Conservation (phyloP, 768 basidiomycete species). For the Astraeus odoratus region DNA sequence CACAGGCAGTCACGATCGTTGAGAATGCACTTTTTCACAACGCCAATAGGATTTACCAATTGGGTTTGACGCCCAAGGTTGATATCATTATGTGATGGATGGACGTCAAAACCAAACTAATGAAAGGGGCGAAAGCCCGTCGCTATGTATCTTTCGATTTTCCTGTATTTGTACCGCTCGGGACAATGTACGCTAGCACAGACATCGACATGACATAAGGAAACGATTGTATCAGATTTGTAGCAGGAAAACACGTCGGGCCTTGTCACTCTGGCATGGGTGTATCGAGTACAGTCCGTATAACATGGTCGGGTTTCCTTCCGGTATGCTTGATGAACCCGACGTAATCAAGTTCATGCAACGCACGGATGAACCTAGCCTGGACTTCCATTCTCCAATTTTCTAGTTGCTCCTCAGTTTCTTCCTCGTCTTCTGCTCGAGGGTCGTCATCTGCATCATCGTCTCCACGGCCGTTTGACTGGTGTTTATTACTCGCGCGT, state of each 20-base stretch:
- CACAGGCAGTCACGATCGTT: slow-evolving; percentile 47
- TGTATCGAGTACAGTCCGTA: slow-evolving; percentile 57
- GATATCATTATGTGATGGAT: slow-evolving; percentile 6
- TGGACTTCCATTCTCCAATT: slow-evolving; percentile 61
- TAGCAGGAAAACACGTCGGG: too few relatives aligned
- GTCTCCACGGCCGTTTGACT: background rate
- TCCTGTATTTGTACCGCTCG: too few relatives aligned
- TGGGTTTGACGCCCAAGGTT: slow-evolving; percentile 37
- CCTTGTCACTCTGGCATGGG: slow-evolving; percentile 10
- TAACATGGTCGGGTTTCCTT: slow-evolving; percentile 70
- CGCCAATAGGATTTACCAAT: slow-evolving; percentile 55
- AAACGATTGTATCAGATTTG: too few relatives aligned
- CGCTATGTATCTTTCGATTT: too few relatives aligned
- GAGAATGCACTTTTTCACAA: slow-evolving; percentile 59
- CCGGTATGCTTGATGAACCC: slow-evolving; percentile 78
- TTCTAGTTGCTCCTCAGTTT: slow-evolving; percentile 34
- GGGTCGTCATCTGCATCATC: slow-evolving; percentile 14
- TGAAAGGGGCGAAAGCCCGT: too few relatives aligned
- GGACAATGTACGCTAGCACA: too few relatives aligned
- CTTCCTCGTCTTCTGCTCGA: slow-evolving; percentile 17
- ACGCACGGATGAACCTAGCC: slow-evolving; percentile 68
- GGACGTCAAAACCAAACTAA: too few relatives aligned
- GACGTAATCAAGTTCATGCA: slow-evolving; percentile 78
- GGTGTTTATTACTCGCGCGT: background rate
- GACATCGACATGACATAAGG: too few relatives aligned